These are phyloP conservation scores for Uncinocarpus reesii DNA, from an alignment of 2,329 filamentous ascomycete genomes.

Conservation along the genomic window DNA sequence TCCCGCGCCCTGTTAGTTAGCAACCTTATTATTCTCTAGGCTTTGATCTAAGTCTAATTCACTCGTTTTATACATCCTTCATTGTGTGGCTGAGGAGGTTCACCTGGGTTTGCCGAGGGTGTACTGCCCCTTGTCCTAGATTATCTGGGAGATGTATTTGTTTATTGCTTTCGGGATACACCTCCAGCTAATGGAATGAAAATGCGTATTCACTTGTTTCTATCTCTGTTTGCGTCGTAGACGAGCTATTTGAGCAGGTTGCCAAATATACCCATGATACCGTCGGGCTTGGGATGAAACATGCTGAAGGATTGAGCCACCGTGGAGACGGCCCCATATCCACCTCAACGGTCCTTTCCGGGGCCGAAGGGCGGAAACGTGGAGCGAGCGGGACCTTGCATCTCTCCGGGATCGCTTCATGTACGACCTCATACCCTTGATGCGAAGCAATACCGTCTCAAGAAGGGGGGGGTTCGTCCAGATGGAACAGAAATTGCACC, in stretches of 20 bases:
- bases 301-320: background rate
- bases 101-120: background rate
- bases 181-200: background rate
- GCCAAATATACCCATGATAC: too few relatives aligned
- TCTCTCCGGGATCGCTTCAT: conserved; percentile 1
- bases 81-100: background rate
- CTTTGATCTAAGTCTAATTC: background rate
- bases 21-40: background rate
- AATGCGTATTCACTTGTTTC: too few relatives aligned
- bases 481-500: background rate
- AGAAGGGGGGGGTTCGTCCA: background rate
- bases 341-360: background rate
- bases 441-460: background rate
- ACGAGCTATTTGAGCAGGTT: too few relatives aligned
- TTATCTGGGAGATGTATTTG: background rate
- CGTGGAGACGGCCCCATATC: background rate
- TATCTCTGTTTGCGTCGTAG: too few relatives aligned
- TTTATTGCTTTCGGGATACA: background rate
- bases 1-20: background rate
- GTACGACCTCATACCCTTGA: background rate
- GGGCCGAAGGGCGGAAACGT: background rate
- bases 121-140: too few relatives aligned
- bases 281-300: background rate
- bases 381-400: background rate
- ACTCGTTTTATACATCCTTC: background rate